These are phyloP conservation scores for Phallus indusiatus DNA, from an alignment of 768 basidiomycete genomes.

Conservation along the genomic window DNA sequence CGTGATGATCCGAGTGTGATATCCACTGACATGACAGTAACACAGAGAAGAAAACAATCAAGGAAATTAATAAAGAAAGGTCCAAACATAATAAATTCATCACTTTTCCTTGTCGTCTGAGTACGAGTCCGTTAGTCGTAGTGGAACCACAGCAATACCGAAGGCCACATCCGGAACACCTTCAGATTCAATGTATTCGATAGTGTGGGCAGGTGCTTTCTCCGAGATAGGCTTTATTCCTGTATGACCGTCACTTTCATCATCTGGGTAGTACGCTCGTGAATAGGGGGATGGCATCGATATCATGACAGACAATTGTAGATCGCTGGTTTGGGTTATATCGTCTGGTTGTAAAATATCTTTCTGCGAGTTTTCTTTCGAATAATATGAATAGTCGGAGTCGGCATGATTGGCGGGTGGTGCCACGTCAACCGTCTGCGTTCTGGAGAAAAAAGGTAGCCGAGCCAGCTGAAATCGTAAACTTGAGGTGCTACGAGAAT, in stretches of 20 bases:
- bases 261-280: neutral
- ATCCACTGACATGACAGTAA: too few relatives aligned
- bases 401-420: neutral
- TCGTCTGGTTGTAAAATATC: neutral
- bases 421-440: neutral
- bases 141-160: conserved; percentile 1
- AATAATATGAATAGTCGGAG: neutral
- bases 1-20: too few relatives aligned
- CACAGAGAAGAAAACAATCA: too few relatives aligned
- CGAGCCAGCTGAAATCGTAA: neutral
- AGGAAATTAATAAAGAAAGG: too few relatives aligned
- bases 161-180: conserved; percentile 6
- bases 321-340: neutral
- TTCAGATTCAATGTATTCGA: neutral
- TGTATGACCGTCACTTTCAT: neutral
- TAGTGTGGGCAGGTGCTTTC: neutral
- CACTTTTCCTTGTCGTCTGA: neutral
- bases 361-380: neutral
- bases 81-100: too few relatives aligned
- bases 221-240: neutral
- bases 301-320: conserved; percentile 7
- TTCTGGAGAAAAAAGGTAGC: neutral
- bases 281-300: conserved; percentile 1
- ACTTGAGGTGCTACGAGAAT: neutral
- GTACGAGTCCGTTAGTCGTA: neutral